Percentiles rank a stretch among this genome's conserved stretches.
Conservation (phyloP, 139 green algal genomes). For the Chlorella sorokiniana region DNA sequence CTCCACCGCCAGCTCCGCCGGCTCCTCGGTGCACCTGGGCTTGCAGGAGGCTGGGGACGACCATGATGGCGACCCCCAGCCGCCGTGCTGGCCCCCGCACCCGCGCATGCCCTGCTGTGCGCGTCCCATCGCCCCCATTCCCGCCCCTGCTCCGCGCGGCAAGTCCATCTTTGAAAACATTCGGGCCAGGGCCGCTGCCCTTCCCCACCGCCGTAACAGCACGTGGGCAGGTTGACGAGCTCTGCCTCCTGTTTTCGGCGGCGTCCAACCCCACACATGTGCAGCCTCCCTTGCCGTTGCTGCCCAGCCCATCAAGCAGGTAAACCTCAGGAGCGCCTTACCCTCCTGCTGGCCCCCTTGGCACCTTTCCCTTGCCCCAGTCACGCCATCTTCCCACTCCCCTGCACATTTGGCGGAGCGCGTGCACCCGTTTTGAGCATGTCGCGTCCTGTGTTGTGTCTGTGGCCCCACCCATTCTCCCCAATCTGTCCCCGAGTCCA, state of each 20-base stretch:
- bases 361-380: not conserved
- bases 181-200: not conserved
- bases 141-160: not conserved
- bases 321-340: not conserved
- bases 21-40: conserved; percentile 10
- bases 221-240: conserved; percentile 33
- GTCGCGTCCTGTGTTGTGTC: too few relatives aligned
- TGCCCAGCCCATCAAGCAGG: too few relatives aligned
- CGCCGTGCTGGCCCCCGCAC: not conserved
- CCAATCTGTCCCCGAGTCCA: too few relatives aligned
- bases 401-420: not conserved
- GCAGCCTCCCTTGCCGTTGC: too few relatives aligned
- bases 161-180: conserved; percentile 10
- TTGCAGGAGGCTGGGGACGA: conserved; percentile 3
- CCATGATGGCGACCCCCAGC: not conserved
- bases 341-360: not conserved
- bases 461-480: too few relatives aligned
- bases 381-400: not conserved
- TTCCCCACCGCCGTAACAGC: conserved; percentile 25
- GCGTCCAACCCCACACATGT: too few relatives aligned
- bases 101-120: not conserved
- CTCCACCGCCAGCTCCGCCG: not conserved
- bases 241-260: too few relatives aligned
- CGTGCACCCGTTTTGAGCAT: not conserved
- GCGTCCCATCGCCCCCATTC: not conserved